A percentile compares a stretch with the other conserved stretches of the same genome.
Evolutionary conservation across 106 monocot species (phyloP).

Genomic region (Dendrobium huoshanense): DNA sequence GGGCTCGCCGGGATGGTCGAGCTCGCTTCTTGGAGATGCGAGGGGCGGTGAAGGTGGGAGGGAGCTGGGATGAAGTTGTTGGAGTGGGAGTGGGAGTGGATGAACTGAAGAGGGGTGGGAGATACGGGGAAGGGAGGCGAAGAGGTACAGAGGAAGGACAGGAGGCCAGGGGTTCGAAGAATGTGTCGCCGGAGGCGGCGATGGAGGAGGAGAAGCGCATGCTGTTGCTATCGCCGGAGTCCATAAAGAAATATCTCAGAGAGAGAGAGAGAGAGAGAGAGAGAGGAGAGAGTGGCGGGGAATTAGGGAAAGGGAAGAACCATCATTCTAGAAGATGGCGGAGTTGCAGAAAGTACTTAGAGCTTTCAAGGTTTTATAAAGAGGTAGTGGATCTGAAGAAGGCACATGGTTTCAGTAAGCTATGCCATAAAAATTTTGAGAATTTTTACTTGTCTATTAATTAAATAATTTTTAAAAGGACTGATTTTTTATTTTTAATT

Average conservation of each 20-base stretch:
- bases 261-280: background rate
- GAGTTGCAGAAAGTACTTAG: no score
- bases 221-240: background rate
- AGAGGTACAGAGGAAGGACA: conserved; percentile 2
- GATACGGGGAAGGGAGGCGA: background rate
- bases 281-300: background rate
- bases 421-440: no score
- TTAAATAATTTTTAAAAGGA: no score
- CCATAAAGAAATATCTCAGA: background rate
- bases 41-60: background rate
- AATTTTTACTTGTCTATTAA: no score
- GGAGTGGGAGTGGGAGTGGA: background rate
- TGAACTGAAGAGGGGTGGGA: background rate
- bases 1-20: conserved; percentile 30
- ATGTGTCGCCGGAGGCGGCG: background rate
- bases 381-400: no score
- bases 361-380: no score
- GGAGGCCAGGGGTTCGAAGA: background rate
- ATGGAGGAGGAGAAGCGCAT: no score
- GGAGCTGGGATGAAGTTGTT: background rate
- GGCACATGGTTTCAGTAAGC: no score
- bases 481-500: no score
- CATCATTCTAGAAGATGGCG: no score
- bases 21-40: conserved; percentile 36
- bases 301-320: background rate